These are phyloP conservation scores for Fragaria vesca DNA, from an alignment of 306 rosid genomes.

Conservation along the genomic window DNA sequence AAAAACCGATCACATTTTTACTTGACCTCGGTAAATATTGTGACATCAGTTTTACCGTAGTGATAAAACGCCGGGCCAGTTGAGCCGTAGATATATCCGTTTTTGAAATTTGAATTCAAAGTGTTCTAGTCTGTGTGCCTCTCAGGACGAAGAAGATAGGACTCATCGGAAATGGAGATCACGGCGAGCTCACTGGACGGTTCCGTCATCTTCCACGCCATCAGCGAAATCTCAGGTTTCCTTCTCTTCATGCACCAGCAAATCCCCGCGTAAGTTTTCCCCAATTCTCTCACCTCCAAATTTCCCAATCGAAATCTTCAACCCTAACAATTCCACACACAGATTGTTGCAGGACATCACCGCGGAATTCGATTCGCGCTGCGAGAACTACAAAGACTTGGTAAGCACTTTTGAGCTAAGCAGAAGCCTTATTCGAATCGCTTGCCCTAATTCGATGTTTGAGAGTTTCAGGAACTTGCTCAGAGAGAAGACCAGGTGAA, in stretches of 20 bases:
- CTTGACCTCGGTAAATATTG: neutral
- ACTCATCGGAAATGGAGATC: constrained; percentile 40
- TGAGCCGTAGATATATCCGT: neutral
- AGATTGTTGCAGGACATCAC: constrained; percentile 76
- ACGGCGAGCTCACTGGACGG: constrained; percentile 43
- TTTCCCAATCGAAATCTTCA: neutral
- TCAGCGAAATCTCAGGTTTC: constrained; percentile 66
- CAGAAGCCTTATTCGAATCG: neutral
- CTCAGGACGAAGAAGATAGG: constrained; percentile 26
- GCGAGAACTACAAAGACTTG: constrained; percentile 48
- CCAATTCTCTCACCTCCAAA: neutral
- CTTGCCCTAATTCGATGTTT: constrained; percentile 5
- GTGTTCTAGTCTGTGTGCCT: neutral
- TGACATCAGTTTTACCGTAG: neutral
- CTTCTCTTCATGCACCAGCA: constrained; percentile 90
- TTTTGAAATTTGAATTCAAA: neutral
- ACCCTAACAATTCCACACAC: constrained; percentile 20
- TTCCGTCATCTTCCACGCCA: constrained; percentile 57
- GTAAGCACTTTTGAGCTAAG: constrained; percentile 31
- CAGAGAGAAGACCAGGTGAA: constrained; percentile 45
- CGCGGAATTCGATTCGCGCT: constrained; percentile 57
- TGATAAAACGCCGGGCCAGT: neutral
- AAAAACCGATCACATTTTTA: too few relatives aligned
- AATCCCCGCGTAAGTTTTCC: constrained; percentile 69
- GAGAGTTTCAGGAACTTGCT: constrained; percentile 47